Conservation (phyloP, 2,329 filamentous ascomycete genomes). For the Scleromitrula shiraiana region DNA sequence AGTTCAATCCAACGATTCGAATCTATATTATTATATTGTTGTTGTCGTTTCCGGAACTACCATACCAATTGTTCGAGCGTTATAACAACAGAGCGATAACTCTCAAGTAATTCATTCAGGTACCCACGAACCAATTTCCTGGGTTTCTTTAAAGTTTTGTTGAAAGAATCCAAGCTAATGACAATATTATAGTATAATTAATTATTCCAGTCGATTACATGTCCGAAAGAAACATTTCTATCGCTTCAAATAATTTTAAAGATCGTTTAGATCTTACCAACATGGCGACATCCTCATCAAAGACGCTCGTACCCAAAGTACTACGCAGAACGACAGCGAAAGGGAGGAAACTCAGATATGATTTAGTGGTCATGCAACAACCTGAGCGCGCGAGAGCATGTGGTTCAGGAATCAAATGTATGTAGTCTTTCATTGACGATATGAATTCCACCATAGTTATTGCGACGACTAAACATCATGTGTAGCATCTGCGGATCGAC, state of each 20-base stretch:
- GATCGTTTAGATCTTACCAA: constrained; percentile 4
- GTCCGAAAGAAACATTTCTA: constrained; percentile 9
- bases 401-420: constrained; percentile 91
- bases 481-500: constrained; percentile 22
- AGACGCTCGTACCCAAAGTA: neutral
- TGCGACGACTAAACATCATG: neutral
- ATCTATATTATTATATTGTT: too few species aligned
- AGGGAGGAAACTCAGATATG: constrained; percentile 72
- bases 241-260: constrained; percentile 7
- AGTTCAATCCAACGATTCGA: neutral
- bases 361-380: constrained; percentile 82
- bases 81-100: too few species aligned
- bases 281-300: constrained; percentile 10
- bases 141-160: too few species aligned
- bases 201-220: neutral
- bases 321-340: constrained; percentile 51
- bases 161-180: constrained; percentile 2
- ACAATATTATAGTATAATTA: constrained; percentile 4
- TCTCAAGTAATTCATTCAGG: too few species aligned
- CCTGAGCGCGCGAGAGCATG: constrained; percentile 91
- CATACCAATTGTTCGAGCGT: neutral
- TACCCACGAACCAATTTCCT: too few species aligned
- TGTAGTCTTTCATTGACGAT: constrained; percentile 27
- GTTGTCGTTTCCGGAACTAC: constrained; percentile 11
- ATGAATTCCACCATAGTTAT: neutral